Evolutionary conservation across 2,329 filamentous ascomycete species (phyloP).

Genomic region (Fusarium luffae): DNA sequence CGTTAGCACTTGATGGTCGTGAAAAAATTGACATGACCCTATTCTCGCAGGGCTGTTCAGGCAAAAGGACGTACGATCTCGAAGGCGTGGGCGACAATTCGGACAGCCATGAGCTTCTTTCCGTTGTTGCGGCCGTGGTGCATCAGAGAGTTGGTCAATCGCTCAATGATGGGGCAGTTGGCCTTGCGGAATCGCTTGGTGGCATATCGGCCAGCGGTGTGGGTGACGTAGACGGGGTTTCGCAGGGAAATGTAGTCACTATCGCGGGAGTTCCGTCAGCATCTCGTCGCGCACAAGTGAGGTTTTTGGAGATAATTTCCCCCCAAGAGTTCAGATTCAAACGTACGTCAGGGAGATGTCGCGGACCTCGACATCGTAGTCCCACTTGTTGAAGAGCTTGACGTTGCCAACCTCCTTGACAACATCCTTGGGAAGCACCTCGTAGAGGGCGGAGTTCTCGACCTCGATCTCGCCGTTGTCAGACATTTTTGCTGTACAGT

Average conservation of each 20-base stretch:
- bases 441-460: conserved; percentile 78
- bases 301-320: conserved; percentile 26
- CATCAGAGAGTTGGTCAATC: conserved; percentile 99
- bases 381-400: conserved; percentile 98
- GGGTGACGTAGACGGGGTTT: conserved; percentile 97
- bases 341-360: conserved; percentile 99
- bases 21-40: conserved; percentile 1
- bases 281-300: conserved; percentile 36
- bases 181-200: conserved; percentile 99
- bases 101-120: conserved; percentile 99
- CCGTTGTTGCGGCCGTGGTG: conserved; percentile 99
- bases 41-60: conserved; percentile 10
- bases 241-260: conserved; percentile 99
- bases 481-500: conserved; percentile 78
- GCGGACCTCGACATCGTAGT: conserved; percentile 99
- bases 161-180: conserved; percentile 99
- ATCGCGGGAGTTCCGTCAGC: conserved; percentile 50
- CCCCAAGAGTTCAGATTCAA: conserved; percentile 18
- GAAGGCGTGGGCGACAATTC: conserved; percentile 98
- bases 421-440: conserved; percentile 93
- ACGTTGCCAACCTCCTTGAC: conserved; percentile 87
- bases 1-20: conserved; percentile 45
- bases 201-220: conserved; percentile 98
- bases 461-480: conserved; percentile 95
- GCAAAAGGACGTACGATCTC: conserved; percentile 87